Evolutionary conservation across 2,329 filamentous ascomycete genomes (phyloP).

Genomic region (Trichophaea hybrida): DNA sequence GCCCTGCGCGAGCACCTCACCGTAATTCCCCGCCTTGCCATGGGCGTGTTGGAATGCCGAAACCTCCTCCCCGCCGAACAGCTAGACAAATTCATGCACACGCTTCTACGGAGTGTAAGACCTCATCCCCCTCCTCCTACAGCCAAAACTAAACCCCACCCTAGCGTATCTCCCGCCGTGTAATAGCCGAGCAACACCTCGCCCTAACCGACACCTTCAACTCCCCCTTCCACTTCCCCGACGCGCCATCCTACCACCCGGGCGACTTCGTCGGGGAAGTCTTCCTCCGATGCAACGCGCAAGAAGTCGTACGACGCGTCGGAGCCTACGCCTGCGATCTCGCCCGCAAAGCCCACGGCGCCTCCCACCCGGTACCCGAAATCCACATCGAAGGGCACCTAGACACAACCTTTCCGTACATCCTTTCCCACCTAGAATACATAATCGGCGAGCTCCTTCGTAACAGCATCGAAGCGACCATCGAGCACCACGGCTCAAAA

Average conservation of each 20-base stretch:
- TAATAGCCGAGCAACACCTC: constrained; percentile 94
- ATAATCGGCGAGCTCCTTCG: constrained; percentile 89
- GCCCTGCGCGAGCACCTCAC: constrained; percentile 78
- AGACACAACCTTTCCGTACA: constrained; percentile 86
- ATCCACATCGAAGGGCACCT: constrained; percentile 75
- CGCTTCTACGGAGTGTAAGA: constrained; percentile 68
- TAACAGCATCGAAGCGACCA: constrained; percentile 85
- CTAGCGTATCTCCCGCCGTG: constrained; percentile 80
- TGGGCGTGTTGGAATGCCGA: constrained; percentile 83
- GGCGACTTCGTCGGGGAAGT: constrained; percentile 89
- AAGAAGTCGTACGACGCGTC: constrained; percentile 74
- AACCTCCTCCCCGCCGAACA: constrained; percentile 65
- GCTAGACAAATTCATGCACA: constrained; percentile 91
- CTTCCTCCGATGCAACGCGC: constrained; percentile 81
- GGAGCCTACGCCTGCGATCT: constrained; percentile 61
- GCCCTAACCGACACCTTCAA: constrained; percentile 90
- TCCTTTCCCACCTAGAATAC: constrained; percentile 89
- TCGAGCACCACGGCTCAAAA: constrained; percentile 45
- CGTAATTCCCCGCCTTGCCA: constrained; percentile 86
- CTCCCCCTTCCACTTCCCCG: constrained; percentile 75
- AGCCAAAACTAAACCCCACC: not conserved
- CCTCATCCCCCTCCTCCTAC: not conserved
- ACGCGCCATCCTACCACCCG: constrained; percentile 48
- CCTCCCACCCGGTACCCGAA: constrained; percentile 57
- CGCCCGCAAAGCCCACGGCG: constrained; percentile 58